Base-by-base conservation (phyloP, 208 protist genomes). In the Wallacemonas collosoma region DNA sequence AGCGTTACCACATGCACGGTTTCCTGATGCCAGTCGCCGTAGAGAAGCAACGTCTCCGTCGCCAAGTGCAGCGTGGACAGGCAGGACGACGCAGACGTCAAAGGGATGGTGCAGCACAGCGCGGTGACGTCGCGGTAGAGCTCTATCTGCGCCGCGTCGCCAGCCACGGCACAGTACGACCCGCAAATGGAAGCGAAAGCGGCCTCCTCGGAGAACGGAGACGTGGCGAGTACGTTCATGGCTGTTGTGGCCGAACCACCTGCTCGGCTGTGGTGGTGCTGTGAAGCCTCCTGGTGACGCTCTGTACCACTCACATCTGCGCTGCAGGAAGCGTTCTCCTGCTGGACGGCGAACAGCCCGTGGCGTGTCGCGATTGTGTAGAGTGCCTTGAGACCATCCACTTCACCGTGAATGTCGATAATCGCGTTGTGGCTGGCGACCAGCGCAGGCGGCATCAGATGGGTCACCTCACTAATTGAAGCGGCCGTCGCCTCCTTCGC, bases 1-100 rank as follows among this genome's bases (percentile, higher is more conserved):
- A 79, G 1, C 43, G 57, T 64, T 3, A 79, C 17, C 0, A 83
- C 43, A n/a, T 65, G 60, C 60, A 65, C 60, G 6, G 38, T 3
- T 35, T 65, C 60, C 60, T 50, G 60, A 41, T 5, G 4, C 60
- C 60, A 65, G 43, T 65, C 60, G 6, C 60, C 60, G 41, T 65
- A 65, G 11, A 65, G 43, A 6, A 65, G 2, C 60, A 50, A 36
- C 60, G 38, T 39, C 41, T 65, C 60, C 43, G 60, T 65, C 17
- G 60, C 60, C 60, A 65, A 17, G n/a, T 65, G 60, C 38, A 65
- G 17, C 15, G 60, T n/a, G 43, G 60, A 65, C 43, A 65, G 17
- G 36, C 36, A 36, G 43, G 15, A 12, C 11, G n/a, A 44, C 8
- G 60, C 5, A 6, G 43, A 36, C n/a, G 60, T 9, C 12, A 65